Evolutionary conservation across 202 grass and related monocot genomes (phyloP).

Genomic region (Setaria viridis): DNA sequence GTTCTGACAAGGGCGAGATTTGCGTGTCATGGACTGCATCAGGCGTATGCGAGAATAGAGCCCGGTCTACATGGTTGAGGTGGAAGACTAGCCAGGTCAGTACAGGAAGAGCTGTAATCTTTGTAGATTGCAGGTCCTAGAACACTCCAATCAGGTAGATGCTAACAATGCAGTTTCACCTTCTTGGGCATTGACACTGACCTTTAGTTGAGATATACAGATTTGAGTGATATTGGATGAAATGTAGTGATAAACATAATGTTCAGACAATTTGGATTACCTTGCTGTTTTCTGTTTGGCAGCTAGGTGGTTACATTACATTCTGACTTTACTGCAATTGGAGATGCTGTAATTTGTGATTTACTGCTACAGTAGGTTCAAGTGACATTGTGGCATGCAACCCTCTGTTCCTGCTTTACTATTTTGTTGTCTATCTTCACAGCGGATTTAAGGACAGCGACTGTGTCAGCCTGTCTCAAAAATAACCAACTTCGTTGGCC

Average conservation of each 20-base stretch:
- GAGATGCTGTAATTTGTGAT: constrained; percentile 18
- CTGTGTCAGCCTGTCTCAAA: constrained; percentile 48
- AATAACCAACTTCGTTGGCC: constrained; percentile 64
- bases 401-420: constrained; percentile 40
- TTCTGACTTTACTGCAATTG: neutral
- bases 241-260: neutral
- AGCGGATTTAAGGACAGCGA: constrained; percentile 49
- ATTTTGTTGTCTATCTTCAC: constrained; percentile 43
- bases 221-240: neutral
- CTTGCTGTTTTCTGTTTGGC: neutral
- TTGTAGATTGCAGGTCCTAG: neutral
- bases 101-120: constrained; percentile 16
- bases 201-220: too few relatives aligned
- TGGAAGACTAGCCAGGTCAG: neutral
- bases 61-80: neutral
- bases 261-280: neutral
- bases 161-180: constrained; percentile 3
- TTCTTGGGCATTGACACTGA: neutral
- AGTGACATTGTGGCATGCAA: constrained; percentile 33
- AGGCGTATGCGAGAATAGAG: constrained; percentile 9
- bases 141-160: constrained; percentile 3
- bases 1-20: constrained; percentile 30
- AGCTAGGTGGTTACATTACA: neutral
- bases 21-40: constrained; percentile 26
- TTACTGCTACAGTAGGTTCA: constrained; percentile 32